Evolutionary conservation across 495 filamentous ascomycete species (phyloP).

Genomic region (Aspergillus steynii): DNA sequence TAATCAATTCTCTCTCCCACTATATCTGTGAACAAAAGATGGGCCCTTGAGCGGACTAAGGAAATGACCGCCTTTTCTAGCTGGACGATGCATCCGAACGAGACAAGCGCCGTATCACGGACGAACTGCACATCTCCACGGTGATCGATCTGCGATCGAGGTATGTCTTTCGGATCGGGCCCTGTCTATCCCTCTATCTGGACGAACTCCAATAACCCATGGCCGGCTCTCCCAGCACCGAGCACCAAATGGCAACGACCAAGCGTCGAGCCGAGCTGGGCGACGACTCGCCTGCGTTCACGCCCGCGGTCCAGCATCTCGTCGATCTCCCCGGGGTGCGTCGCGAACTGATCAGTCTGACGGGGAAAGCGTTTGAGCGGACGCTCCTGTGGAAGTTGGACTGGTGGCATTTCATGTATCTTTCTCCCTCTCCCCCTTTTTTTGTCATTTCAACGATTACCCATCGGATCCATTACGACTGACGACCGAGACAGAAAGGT

Average conservation of each 20-base stretch:
- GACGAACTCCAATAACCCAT: not conserved
- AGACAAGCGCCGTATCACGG: constrained; percentile 60
- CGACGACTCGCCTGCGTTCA: constrained; percentile 23
- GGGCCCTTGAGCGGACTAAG: too few species aligned
- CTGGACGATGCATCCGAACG: constrained; percentile 67
- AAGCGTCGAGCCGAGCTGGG: constrained; percentile 53
- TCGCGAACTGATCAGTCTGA: constrained; percentile 67
- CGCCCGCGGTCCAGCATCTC: constrained; percentile 45
- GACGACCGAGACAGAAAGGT: constrained; percentile 47
- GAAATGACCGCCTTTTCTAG: constrained; percentile 11
- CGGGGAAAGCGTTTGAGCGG: constrained; percentile 67
- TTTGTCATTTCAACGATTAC: constrained; percentile 2
- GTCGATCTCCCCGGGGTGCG: constrained; percentile 59
- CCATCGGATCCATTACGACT: constrained; percentile 2
- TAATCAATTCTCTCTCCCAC: constrained; percentile 27
- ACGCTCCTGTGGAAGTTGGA: constrained; percentile 68
- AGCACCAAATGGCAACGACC: constrained; percentile 67
- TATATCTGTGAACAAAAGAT: not conserved
- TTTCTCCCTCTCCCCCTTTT: constrained; percentile 16
- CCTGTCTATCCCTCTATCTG: not conserved
- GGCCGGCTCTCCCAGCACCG: constrained; percentile 52
- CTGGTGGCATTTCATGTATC: constrained; percentile 63
- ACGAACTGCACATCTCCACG: constrained; percentile 64
- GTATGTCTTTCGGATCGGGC: constrained; percentile 38
- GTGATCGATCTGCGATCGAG: constrained; percentile 78